phyloP scores from a whole-genome alignment of 2,329 filamentous ascomycete species.

The Colletotrichum filicis region DNA sequence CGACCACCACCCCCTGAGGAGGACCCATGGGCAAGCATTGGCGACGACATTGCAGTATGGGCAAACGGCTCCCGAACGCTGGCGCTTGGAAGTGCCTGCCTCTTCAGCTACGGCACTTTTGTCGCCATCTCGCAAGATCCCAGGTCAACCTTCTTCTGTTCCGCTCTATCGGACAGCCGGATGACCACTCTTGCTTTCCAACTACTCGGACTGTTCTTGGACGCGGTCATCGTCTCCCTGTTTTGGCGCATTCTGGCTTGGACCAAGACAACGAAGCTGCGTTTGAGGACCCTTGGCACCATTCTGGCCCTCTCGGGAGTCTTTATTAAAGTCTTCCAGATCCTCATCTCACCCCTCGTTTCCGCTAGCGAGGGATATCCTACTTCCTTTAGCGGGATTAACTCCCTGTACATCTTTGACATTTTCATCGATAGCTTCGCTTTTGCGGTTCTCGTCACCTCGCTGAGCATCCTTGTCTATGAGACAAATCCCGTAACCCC shows the following conservation, averaged over 20 bases:
- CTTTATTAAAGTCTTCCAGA: constrained; percentile 49
- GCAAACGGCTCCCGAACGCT: constrained; percentile 53
- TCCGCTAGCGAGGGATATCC: constrained; percentile 37
- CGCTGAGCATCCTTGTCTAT: constrained; percentile 57
- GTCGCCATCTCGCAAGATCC: constrained; percentile 49
- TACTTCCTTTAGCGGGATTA: constrained; percentile 46
- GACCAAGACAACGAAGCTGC: constrained; percentile 58
- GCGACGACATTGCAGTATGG: constrained; percentile 61
- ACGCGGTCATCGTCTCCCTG: constrained; percentile 58
- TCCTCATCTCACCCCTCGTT: constrained; percentile 44
- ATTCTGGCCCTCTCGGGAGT: constrained; percentile 55
- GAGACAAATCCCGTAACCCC: constrained; percentile 58
- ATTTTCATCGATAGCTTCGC: constrained; percentile 59
- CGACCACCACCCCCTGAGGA: constrained; percentile 48
- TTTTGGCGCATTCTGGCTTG: constrained; percentile 64
- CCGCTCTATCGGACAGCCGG: constrained; percentile 52
- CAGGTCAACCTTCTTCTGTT: constrained; percentile 64
- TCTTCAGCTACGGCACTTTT: constrained; percentile 57
- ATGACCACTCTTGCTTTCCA: constrained; percentile 53
- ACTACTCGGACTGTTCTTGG: constrained; percentile 55
- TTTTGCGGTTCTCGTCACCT: constrained; percentile 56
- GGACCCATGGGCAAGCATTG: constrained; percentile 59
- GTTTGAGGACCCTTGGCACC: constrained; percentile 56
- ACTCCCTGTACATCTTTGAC: constrained; percentile 60
- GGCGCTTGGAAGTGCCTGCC: constrained; percentile 47